phyloP scores from a whole-genome alignment of 1,139 yeast species.

The Suhomyces bribrorum region DNA sequence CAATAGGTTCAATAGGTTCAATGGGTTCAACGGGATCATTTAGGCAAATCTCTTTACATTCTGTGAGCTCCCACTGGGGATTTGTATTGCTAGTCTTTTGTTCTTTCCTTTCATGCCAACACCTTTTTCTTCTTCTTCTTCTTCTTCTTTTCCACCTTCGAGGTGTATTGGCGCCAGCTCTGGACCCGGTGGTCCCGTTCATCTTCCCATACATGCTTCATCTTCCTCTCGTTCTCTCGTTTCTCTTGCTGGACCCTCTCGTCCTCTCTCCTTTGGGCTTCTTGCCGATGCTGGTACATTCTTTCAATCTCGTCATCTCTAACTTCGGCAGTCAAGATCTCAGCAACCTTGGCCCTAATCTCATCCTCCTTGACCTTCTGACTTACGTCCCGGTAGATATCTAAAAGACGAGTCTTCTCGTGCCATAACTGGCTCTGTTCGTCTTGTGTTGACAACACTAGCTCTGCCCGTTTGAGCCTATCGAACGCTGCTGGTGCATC shows the following conservation, averaged over 20 bases:
- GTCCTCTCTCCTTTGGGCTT: constrained; percentile 23
- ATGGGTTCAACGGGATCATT: no score
- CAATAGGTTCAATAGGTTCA: no score
- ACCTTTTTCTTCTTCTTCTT: constrained; percentile 42
- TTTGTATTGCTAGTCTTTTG: no score
- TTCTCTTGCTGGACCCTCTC: constrained; percentile 38
- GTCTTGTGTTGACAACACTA: constrained; percentile 19
- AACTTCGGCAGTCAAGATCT: constrained; percentile 33
- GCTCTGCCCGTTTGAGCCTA: constrained; percentile 42
- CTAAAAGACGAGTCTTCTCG: constrained; percentile 41
- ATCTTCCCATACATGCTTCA: constrained; percentile 62
- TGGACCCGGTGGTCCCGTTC: constrained; percentile 58
- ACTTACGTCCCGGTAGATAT: constrained; percentile 42
- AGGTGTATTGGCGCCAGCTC: constrained; percentile 59
- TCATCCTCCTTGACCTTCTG: constrained; percentile 19
- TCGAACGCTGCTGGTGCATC: constrained; percentile 68
- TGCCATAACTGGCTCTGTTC: constrained; percentile 4
- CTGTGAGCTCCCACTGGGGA: no score
- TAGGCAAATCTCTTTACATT: no score
- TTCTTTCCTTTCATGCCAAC: constrained; percentile 34
- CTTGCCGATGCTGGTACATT: constrained; percentile 32
- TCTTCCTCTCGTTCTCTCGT: constrained; percentile 37
- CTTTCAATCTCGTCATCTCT: constrained; percentile 36
- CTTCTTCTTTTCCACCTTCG: constrained; percentile 46
- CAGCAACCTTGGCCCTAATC: constrained; percentile 42